These are phyloP conservation scores for Phyllostachys edulis DNA, from an alignment of 176 grass and related monocot species.

Conservation along the genomic window DNA sequence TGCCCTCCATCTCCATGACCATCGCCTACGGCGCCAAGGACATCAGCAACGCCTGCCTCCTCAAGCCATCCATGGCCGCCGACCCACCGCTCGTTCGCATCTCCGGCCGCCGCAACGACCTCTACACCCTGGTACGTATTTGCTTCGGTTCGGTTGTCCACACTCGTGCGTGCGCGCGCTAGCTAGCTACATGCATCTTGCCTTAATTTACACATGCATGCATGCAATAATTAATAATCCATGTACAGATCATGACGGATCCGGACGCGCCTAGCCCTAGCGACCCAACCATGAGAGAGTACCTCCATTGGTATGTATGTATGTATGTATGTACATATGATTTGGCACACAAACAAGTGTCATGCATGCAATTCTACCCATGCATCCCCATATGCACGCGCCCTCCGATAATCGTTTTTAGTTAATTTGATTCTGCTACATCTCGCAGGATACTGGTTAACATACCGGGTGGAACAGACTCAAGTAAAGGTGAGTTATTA, in stretches of 20 bases:
- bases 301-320: slow-evolving; percentile 57
- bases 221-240: too few species aligned
- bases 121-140: slow-evolving; percentile 60
- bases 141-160: too few species aligned
- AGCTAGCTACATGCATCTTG: too few species aligned
- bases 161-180: too few species aligned
- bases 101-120: slow-evolving; percentile 53
- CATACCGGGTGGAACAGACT: slow-evolving; percentile 71
- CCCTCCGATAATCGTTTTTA: too few species aligned
- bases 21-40: slow-evolving; percentile 64
- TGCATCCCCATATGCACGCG: too few species aligned
- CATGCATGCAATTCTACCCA: background rate
- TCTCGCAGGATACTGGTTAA: slow-evolving; percentile 60
- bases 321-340: background rate
- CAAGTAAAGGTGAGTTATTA: slow-evolving; percentile 44
- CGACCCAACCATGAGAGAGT: slow-evolving; percentile 40
- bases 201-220: too few species aligned
- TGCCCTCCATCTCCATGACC: slow-evolving; percentile 62
- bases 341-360: slow-evolving; percentile 19
- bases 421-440: too few species aligned
- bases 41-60: slow-evolving; percentile 73
- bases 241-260: slow-evolving; percentile 74
- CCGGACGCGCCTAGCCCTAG: background rate
- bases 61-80: slow-evolving; percentile 64
- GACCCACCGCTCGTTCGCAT: slow-evolving; percentile 53